Percentiles rank a stretch among this genome's conserved stretches.
Evolutionary conservation across 176 grass and related monocot genomes (phyloP).

Genomic region (Thalia dealbata): DNA sequence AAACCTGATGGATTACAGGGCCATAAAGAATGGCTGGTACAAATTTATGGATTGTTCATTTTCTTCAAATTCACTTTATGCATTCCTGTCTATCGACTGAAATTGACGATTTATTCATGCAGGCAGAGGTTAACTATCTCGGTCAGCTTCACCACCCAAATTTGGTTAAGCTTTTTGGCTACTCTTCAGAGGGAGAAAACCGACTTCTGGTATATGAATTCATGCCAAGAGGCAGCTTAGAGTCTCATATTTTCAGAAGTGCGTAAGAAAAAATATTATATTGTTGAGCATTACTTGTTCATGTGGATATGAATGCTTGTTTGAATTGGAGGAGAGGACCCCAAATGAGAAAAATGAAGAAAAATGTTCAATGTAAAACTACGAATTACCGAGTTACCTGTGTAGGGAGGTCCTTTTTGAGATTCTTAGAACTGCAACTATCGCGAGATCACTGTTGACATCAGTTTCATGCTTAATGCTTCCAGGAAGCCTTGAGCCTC

Average conservation of each 20-base stretch:
- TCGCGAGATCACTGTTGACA: neutral
- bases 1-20: constrained; percentile 8
- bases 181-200: neutral
- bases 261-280: neutral
- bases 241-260: constrained; percentile 7
- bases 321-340: neutral
- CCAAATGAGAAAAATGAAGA: neutral
- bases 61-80: neutral
- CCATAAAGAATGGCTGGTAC: constrained; percentile 5
- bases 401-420: too few species aligned
- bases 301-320: neutral
- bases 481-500: neutral
- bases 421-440: neutral
- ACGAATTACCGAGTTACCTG: neutral
- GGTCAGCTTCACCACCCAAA: constrained; percentile 7
- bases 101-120: neutral
- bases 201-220: constrained; percentile 3
- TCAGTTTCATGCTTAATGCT: neutral
- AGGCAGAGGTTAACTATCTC: constrained; percentile 7
- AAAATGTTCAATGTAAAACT: neutral
- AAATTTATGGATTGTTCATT: neutral
- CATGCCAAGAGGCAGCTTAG: constrained; percentile 2
- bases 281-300: neutral
- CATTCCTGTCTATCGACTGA: neutral
- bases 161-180: neutral